These are phyloP conservation scores for Globisporangium echinulatum DNA, from an alignment of 352 stramenopile species.

Conservation along the genomic window DNA sequence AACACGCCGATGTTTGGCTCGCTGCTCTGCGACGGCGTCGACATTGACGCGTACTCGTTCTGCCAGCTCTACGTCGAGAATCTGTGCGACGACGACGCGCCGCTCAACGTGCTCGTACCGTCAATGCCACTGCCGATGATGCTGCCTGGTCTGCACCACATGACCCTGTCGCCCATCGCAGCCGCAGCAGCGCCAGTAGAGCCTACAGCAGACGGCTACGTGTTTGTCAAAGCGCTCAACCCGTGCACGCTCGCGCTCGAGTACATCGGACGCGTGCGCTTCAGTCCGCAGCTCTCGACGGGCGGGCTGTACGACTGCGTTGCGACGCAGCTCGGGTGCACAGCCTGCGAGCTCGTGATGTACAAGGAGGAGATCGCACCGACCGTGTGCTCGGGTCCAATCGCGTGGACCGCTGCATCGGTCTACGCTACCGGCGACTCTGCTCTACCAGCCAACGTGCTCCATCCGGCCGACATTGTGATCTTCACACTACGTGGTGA, in stretches of 20 bases:
- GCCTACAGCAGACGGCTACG: conserved; percentile 13
- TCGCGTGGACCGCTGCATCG: conserved; percentile 26
- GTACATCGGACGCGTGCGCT: conserved; percentile 35
- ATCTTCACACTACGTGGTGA: conserved; percentile 31
- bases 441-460: conserved; percentile 9
- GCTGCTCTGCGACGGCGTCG: conserved; percentile 64
- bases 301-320: conserved; percentile 40
- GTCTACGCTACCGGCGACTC: neutral
- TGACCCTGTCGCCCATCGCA: neutral
- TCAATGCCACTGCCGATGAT: neutral
- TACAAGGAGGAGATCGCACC: conserved; percentile 76
- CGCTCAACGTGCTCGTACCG: conserved; percentile 10
- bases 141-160: neutral
- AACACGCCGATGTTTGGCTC: conserved; percentile 58
- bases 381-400: conserved; percentile 37
- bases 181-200: neutral
- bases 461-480: conserved; percentile 59
- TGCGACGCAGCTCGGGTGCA: conserved; percentile 30
- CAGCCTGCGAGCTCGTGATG: conserved; percentile 42
- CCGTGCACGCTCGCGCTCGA: conserved; percentile 27
- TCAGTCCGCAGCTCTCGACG: conserved; percentile 25
- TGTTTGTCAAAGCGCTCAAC: conserved; percentile 69
- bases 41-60: conserved; percentile 82
- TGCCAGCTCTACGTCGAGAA: conserved; percentile 71
- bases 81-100: conserved; percentile 22